Base-by-base conservation (phyloP, 1,284 basidiomycete species). In the Amylostereum areolatum region DNA sequence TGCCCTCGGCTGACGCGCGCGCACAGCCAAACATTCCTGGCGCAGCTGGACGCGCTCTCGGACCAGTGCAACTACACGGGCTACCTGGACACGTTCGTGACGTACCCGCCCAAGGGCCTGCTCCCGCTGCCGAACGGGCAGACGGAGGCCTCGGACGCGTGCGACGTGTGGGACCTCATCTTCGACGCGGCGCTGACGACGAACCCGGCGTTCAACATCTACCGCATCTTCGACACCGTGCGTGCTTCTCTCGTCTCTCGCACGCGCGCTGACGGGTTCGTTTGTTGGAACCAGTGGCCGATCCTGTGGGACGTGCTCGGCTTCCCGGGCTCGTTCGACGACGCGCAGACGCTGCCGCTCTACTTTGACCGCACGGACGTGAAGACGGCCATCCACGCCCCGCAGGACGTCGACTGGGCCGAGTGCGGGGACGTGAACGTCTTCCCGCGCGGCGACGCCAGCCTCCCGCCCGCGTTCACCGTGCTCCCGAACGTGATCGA, bases 251-350 rank as follows among this genome's bases (percentile, higher is more conserved):
- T 55, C 40, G 24, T 8, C 3, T 42, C 3, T 29, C 34, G 10
- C 31, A 34, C 7, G 29, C 18, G 18, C 18, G 18, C 18, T 18
- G 18, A 18, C 18, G 41, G 39, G 47, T 32, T 45, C 30, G 8
- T 28, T 45, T 6, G 71, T 8, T 25, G 60, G 58, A 62, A 65
- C 9, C 57, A 70, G 65, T 77, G 68, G 55, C 78, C 77, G 0
- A 66, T 85, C 36, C 66, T 84, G n/a, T 89, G 83, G 83, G 85
- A 89, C 54, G 82, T 88, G 3, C 79, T 89, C 36, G 86, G 84
- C 10, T 86, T 85, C 71, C 85, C 85, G 75, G 84, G 81, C 6
- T 80, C 83, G 0, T 85, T 83, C 66, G 54, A 58, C 2, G 68
- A 86, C 42, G 59, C 74, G 45, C 68, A 73, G 50, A 41, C 59